Evolutionary conservation across 192 early-diverging fungal genomes (phyloP).

Genomic region (Coemansia umbellata): DNA sequence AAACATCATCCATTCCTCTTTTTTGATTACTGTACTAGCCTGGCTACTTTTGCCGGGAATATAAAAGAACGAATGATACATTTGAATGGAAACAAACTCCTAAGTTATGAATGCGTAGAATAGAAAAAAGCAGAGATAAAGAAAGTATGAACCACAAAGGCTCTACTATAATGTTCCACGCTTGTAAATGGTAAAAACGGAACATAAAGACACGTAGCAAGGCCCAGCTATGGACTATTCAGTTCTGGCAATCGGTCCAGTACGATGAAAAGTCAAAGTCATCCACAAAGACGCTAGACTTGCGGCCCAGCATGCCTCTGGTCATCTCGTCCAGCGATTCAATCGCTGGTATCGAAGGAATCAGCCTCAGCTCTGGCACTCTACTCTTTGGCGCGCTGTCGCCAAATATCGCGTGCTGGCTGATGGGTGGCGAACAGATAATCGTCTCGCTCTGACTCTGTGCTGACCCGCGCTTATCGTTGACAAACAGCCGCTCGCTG

Average conservation of each 20-base stretch:
- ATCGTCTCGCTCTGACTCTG: constrained; percentile 50
- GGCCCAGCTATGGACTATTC: not conserved
- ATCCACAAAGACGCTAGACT: constrained; percentile 12
- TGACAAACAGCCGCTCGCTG: not conserved
- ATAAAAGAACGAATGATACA: too few species aligned
- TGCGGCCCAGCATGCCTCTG: constrained; percentile 24
- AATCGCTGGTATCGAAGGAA: constrained; percentile 23
- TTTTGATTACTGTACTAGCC: too few species aligned
- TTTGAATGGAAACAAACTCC: too few species aligned
- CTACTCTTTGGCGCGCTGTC: constrained; percentile 5
- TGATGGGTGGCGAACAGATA: constrained; percentile 34
- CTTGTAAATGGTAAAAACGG: not conserved
- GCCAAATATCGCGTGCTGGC: not conserved
- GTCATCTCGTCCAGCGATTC: constrained; percentile 35
- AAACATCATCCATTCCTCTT: too few species aligned
- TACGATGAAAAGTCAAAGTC: constrained; percentile 23
- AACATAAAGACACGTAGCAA: not conserved
- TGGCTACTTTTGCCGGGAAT: too few species aligned
- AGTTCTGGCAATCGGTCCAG: constrained; percentile 11
- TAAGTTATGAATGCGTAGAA: too few species aligned
- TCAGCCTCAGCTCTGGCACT: constrained; percentile 10
- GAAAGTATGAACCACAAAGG: too few species aligned
- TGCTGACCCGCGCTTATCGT: constrained; percentile 44
- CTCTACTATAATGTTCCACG: too few species aligned
- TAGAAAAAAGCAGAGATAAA: too few species aligned